Conservation (phyloP, 2,329 filamentous ascomycete genomes). For the Fusarium euwallaceae region DNA sequence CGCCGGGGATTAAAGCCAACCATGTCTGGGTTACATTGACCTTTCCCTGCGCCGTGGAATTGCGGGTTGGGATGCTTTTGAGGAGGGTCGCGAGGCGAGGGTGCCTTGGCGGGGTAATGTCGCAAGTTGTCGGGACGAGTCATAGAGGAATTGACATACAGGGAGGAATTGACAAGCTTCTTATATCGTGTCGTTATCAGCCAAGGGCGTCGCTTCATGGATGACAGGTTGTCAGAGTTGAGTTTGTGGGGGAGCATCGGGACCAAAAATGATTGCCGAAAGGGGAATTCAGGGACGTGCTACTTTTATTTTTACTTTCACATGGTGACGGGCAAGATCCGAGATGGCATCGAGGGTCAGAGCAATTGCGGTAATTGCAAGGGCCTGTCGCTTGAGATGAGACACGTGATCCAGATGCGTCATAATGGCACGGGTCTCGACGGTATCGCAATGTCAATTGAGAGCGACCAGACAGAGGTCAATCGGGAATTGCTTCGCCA, state of each 20-base stretch:
- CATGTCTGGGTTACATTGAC: neutral
- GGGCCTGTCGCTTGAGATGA: neutral
- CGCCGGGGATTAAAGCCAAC: neutral
- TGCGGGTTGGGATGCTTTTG: neutral
- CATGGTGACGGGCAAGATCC: constrained; percentile 20
- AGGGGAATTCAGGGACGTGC: constrained; percentile 1
- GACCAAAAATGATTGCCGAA: constrained; percentile 17
- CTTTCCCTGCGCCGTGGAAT: neutral
- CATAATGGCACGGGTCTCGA: neutral
- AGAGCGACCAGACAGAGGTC: neutral
- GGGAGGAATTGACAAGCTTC: neutral
- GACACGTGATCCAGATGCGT: neutral
- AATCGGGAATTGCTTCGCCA: neutral
- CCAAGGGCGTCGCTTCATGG: neutral
- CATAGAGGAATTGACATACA: neutral
- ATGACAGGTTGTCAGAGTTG: constrained; percentile 5
- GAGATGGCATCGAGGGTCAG: constrained; percentile 1
- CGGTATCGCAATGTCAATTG: neutral
- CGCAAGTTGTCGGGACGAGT: neutral
- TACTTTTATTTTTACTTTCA: constrained; percentile 5
- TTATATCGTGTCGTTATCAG: neutral
- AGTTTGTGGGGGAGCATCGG: constrained; percentile 12
- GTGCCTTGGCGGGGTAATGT: neutral
- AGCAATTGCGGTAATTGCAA: constrained; percentile 1
- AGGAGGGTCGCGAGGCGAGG: neutral